Conservation (phyloP, 768 basidiomycete genomes). For the Kwoniella heveanensis region DNA sequence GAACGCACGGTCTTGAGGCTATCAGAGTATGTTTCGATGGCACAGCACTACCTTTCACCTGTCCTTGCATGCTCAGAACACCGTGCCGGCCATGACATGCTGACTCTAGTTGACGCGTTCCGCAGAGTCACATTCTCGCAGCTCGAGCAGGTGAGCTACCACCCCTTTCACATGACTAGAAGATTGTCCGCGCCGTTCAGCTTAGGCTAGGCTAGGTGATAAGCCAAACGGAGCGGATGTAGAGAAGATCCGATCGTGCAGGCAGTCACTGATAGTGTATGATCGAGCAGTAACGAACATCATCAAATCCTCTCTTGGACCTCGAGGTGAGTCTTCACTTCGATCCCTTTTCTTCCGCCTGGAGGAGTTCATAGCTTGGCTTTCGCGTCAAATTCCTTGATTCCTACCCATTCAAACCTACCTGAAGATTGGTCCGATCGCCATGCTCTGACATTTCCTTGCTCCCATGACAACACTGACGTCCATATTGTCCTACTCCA, state of each 20-base stretch:
- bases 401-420: too few species aligned
- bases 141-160: constrained; percentile 62
- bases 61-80: too few species aligned
- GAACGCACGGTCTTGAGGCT: constrained; percentile 87
- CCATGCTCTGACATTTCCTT: neutral
- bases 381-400: too few species aligned
- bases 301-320: constrained; percentile 90
- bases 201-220: too few species aligned
- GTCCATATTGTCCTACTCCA: neutral
- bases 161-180: constrained; percentile 7
- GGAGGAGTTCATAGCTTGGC: too few species aligned
- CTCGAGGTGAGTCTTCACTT: constrained; percentile 66
- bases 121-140: constrained; percentile 80
- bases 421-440: too few species aligned
- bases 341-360: neutral
- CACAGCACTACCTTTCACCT: neutral
- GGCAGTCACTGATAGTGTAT: neutral
- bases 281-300: constrained; percentile 80
- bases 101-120: constrained; percentile 18
- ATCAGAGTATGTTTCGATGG: constrained; percentile 70
- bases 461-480: neutral
- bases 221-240: neutral
- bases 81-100: neutral
- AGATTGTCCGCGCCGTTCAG: too few species aligned
- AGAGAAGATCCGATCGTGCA: neutral